A percentile compares a stretch with the other conserved stretches of the same genome.
phyloP scores from a whole-genome alignment of 306 rosid species.

The Calophaca sinica region DNA sequence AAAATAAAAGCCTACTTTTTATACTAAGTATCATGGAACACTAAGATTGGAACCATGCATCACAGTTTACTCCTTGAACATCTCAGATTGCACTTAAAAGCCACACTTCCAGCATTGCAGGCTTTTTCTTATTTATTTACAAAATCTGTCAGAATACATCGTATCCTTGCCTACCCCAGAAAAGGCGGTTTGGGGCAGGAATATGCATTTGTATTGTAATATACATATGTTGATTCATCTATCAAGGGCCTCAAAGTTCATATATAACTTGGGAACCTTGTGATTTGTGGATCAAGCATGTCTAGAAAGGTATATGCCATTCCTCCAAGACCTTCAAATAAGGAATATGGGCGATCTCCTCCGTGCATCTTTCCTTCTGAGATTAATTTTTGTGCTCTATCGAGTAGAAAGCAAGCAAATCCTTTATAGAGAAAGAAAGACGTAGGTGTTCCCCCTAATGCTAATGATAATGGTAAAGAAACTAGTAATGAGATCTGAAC shows the following conservation, averaged over 20 bases:
- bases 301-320: slow-evolving; percentile 72
- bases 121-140: slow-evolving; percentile 15
- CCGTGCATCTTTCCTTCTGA: slow-evolving; percentile 77
- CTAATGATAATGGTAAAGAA: slow-evolving; percentile 49
- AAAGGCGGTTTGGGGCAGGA: background rate
- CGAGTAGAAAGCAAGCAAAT: slow-evolving; percentile 77
- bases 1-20: no score
- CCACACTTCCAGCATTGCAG: background rate
- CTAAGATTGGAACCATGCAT: background rate
- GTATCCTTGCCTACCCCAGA: slow-evolving; percentile 7
- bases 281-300: slow-evolving; percentile 69
- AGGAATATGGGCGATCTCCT: slow-evolving; percentile 79
- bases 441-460: slow-evolving; percentile 78
- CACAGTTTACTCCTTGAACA: background rate
- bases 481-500: slow-evolving; percentile 12
- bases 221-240: slow-evolving; percentile 10
- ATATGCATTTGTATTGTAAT: background rate
- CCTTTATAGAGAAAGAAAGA: slow-evolving; percentile 89
- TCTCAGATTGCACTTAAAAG: slow-evolving; percentile 20
- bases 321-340: slow-evolving; percentile 88
- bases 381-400: slow-evolving; percentile 62
- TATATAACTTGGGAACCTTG: slow-evolving; percentile 80
- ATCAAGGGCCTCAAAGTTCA: slow-evolving; percentile 56
- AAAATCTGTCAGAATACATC: slow-evolving; percentile 1
- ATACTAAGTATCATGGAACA: background rate